Evolutionary conservation across 2,329 filamentous ascomycete genomes (phyloP).

Genomic region (Phaeophleospora eucalypticola): DNA sequence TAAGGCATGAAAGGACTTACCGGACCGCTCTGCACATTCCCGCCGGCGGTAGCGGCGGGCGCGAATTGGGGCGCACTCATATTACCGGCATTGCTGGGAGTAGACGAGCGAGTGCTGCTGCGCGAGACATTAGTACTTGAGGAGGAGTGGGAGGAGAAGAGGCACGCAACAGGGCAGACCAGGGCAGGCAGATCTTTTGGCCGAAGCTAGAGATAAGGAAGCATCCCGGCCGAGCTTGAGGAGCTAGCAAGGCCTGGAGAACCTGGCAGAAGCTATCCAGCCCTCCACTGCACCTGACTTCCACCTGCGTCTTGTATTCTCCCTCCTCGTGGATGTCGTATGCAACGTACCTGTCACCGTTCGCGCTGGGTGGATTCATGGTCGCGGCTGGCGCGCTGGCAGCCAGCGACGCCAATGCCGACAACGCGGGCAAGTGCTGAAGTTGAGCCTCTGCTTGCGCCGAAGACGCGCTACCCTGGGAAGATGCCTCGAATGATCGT

Average conservation of each 20-base stretch:
- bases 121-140: neutral
- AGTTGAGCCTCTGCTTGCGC: neutral
- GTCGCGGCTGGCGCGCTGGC: conserved; percentile 22
- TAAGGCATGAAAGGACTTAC: conserved; percentile 50
- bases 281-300: no score
- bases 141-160: conserved; percentile 1
- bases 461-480: conserved; percentile 30
- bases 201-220: conserved; percentile 2
- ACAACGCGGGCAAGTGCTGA: conserved; percentile 7
- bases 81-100: conserved; percentile 24
- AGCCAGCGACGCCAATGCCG: conserved; percentile 24
- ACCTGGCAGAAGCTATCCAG: neutral
- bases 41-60: conserved; percentile 61
- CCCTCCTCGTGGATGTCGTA: no score
- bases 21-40: conserved; percentile 51
- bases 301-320: no score
- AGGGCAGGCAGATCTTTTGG: conserved; percentile 1
- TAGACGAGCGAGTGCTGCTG: conserved; percentile 27
- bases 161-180: no score
- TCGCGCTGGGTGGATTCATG: conserved; percentile 8
- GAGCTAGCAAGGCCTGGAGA: neutral
- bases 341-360: conserved; percentile 13
- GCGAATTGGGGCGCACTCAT: conserved; percentile 54
- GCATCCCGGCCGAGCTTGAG: neutral
- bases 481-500: conserved; percentile 1